A percentile compares a stretch with the other conserved stretches of the same genome.
phyloP scores from a whole-genome alignment of 345 rosid species.

The Citrus inodora region DNA sequence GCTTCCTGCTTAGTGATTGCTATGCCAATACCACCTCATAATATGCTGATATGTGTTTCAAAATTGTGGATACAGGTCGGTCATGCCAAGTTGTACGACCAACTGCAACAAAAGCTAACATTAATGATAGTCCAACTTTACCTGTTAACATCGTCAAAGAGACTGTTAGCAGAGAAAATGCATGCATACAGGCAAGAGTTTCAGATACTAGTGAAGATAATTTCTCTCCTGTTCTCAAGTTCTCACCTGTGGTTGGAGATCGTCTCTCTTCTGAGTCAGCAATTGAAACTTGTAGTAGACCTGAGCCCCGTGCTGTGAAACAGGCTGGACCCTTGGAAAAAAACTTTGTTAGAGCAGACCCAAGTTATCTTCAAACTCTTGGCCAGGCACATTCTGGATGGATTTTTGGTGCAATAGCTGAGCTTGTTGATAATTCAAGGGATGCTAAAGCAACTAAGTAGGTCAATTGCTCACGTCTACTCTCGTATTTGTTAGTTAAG shows the following conservation, averaged over 20 bases:
- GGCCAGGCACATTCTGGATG: slow-evolving; percentile 38
- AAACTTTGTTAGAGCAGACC: slow-evolving; percentile 30
- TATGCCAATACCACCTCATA: not conserved
- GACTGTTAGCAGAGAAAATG: slow-evolving; percentile 2
- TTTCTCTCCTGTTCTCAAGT: slow-evolving; percentile 2
- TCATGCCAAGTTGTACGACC: not conserved
- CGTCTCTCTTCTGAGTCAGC: not conserved
- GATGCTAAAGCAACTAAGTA: slow-evolving; percentile 34
- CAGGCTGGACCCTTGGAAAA: slow-evolving; percentile 11
- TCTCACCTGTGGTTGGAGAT: slow-evolving; percentile 8
- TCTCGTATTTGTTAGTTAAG: not conserved
- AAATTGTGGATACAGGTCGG: slow-evolving; percentile 3
- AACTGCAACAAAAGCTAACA: not conserved
- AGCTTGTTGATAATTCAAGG: slow-evolving; percentile 37
- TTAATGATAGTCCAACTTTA: not conserved
- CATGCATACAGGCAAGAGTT: not conserved
- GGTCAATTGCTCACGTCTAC: not conserved
- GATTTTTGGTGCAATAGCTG: slow-evolving; percentile 41
- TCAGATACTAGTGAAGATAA: slow-evolving; percentile 1
- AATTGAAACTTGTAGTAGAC: not conserved
- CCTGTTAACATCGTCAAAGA: slow-evolving; percentile 3
- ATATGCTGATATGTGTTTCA: not conserved
- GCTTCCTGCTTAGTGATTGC: not conserved
- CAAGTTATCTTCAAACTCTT: slow-evolving; percentile 34
- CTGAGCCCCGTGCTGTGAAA: slow-evolving; percentile 1